Base-by-base conservation (phyloP, 129 eudicot genomes). In the Flaveria brownii region DNA sequence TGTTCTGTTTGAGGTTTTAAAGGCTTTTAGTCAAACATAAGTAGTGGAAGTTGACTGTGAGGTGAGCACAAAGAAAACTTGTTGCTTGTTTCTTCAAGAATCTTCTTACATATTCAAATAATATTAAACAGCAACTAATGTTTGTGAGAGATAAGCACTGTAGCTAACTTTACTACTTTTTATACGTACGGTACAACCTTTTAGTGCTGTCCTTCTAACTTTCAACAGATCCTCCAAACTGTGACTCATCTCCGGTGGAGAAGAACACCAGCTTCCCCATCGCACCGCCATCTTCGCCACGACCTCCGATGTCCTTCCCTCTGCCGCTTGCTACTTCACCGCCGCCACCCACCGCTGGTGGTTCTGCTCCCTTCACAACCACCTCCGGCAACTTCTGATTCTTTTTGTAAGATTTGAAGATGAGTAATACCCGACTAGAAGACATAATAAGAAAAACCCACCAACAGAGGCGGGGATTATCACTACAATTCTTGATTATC, bases 191-290 rank as follows among this genome's bases (percentile, higher is more conserved):
- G 30, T 26, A 26, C 30, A 26, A 26, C 3, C 30, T 26, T 26
- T 26, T 26, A 26, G 30, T 26, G 30, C 3, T 26, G 30, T 26
- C 30, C 30, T 26, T 26, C 3, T 26, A 1, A 26, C 99, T 77
- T 91, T 94, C 62, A 94, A 28, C 42, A 94, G 51, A 78, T 94
- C 93, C 78, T 94, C 99, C 99, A 91, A 68, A 33, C 85, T 85
- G n/a, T n/a, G 64, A 67, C 78, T 91, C 97, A 94, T 87, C 43
- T 84, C 87, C 80, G 84, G 82, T 79, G 25, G 87, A 87, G 15
- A 82, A 82, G 46, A 91, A 91, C 77, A 88, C 96, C 89, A 94
- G 60, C 17, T 91, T 91, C 72, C 98, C 98, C 0, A 87, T 61
- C 6, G 85, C 93, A 14, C 81, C 90, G 4, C 80, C 89, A 16